Evolutionary conservation across 2,329 filamentous ascomycete species (phyloP).

Genomic region (Arthrobotrys musiformis): DNA sequence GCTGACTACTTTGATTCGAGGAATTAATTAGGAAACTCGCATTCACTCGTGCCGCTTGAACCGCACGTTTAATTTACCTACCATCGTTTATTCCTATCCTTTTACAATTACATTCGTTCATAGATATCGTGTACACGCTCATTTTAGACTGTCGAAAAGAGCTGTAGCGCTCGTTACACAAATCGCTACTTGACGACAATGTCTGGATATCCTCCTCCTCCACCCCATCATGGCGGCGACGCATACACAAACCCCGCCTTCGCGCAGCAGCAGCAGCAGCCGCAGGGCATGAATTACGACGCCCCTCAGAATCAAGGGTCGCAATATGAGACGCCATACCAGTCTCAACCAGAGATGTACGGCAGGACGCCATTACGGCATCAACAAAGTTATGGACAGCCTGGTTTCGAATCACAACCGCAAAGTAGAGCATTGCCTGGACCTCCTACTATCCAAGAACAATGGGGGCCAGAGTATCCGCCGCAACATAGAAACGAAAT

Average conservation of each 20-base stretch:
- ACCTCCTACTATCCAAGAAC: constrained; percentile 17
- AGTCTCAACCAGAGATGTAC: constrained; percentile 6
- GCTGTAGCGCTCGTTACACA: constrained; percentile 12
- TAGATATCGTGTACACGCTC: constrained; percentile 15
- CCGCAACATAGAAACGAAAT: constrained; percentile 12
- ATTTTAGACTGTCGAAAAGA: constrained; percentile 13
- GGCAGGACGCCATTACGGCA: constrained; percentile 49
- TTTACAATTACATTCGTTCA: constrained; percentile 1
- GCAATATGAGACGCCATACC: constrained; percentile 18
- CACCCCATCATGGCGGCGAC: constrained; percentile 18
- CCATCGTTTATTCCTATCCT: constrained; percentile 5
- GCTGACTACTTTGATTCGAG: background rate
- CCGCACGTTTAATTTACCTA: constrained; percentile 27
- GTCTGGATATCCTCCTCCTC: constrained; percentile 39
- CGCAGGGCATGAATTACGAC: constrained; percentile 40
- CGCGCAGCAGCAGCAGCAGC: constrained; percentile 12
- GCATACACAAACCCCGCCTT: constrained; percentile 45
- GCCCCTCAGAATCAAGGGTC: constrained; percentile 15
- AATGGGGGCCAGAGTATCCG: constrained; percentile 18
- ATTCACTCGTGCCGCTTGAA: constrained; percentile 20
- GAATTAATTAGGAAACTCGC: constrained; percentile 8
- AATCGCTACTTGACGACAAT: constrained; percentile 15
- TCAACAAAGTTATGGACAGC: constrained; percentile 39
- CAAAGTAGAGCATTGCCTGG: constrained; percentile 28
- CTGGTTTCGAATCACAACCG: constrained; percentile 17